Conservation (phyloP, 176 grass and related monocot species). For the Cenchrus americanus region DNA sequence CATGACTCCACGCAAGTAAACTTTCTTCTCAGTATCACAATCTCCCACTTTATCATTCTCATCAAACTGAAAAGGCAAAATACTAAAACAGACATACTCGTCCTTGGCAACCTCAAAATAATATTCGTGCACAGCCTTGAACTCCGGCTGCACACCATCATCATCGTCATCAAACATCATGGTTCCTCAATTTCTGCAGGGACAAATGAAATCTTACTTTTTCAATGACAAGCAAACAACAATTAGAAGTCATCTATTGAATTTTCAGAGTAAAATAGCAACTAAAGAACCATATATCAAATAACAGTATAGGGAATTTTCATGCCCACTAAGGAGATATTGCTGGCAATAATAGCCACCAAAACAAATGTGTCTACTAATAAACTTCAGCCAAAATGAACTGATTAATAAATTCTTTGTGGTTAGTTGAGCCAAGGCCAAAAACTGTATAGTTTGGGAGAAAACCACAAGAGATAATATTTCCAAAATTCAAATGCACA, state of each 20-base stretch:
- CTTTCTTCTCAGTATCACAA: conserved; percentile 9
- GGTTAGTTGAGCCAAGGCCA: background rate
- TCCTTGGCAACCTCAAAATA: conserved; percentile 39
- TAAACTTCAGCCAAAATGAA: background rate
- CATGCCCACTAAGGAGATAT: background rate
- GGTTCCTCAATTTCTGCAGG: background rate
- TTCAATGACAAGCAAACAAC: background rate
- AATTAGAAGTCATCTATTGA: background rate
- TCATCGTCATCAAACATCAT: conserved; percentile 43
- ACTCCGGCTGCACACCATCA: conserved; percentile 10
- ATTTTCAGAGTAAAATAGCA: background rate
- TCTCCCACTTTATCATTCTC: background rate
- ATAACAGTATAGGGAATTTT: background rate
- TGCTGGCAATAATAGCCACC: background rate
- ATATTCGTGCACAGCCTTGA: conserved; percentile 38
- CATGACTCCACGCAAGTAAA: conserved; percentile 41
- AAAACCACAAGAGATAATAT: background rate
- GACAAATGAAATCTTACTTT: background rate
- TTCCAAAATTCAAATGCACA: background rate
- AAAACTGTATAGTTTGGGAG: background rate
- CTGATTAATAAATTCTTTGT: background rate
- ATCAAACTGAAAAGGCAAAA: conserved; percentile 40
- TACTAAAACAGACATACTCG: conserved; percentile 52
- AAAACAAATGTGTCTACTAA: background rate
- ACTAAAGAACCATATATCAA: background rate